A percentile compares a stretch with the other conserved stretches of the same genome.
phyloP scores from a whole-genome alignment of 371 early-diverging fungal species.

The Syncephalastrum contaminatum region DNA sequence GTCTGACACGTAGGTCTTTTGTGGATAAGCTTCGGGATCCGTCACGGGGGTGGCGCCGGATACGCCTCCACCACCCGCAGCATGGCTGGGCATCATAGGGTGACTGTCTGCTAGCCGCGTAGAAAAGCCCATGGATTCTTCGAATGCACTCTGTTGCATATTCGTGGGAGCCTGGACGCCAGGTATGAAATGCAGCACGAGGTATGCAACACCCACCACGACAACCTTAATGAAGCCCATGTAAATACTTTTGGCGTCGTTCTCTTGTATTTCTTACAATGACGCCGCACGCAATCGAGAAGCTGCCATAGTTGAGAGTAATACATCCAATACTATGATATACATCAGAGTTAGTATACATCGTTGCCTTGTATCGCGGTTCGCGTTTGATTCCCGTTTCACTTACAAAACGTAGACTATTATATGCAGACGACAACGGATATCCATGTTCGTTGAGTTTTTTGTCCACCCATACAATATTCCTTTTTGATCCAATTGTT shows the following conservation, averaged over 20 bases:
- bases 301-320: slow-evolving; percentile 10
- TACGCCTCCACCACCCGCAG: no score
- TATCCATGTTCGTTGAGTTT: background rate
- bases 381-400: background rate
- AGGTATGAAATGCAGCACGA: slow-evolving; percentile 12
- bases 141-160: slow-evolving; percentile 8
- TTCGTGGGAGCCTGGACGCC: slow-evolving; percentile 10
- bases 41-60: background rate
- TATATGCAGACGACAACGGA: background rate
- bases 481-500: background rate
- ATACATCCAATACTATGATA: slow-evolving; percentile 13
- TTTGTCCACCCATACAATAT: background rate
- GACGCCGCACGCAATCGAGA: slow-evolving; percentile 17
- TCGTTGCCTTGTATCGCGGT: background rate
- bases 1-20: slow-evolving; percentile 11
- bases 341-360: no score
- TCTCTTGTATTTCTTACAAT: slow-evolving; percentile 10
- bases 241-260: background rate
- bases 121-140: slow-evolving; percentile 7
- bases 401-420: slow-evolving; percentile 22
- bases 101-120: background rate
- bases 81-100: background rate
- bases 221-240: background rate
- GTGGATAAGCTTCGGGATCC: slow-evolving; percentile 1
- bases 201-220: slow-evolving; percentile 10